Conservation (phyloP, 2,329 filamentous ascomycete species). For the Sclerotinia borealis region DNA sequence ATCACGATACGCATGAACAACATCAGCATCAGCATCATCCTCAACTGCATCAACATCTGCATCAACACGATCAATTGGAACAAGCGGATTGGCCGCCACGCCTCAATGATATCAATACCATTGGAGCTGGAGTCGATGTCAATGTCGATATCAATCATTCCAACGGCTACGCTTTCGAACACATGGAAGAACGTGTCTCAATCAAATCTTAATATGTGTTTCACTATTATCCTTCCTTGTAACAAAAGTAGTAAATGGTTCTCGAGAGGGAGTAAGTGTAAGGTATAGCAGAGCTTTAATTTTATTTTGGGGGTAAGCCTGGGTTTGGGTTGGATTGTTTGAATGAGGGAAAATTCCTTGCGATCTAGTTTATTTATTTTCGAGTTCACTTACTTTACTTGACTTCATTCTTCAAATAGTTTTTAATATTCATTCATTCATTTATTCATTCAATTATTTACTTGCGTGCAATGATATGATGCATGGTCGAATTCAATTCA, state of each 20-base stretch:
- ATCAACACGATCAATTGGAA: background rate
- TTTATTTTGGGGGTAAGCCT: background rate
- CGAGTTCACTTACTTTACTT: background rate
- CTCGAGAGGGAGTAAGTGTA: no score
- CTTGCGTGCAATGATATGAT: background rate
- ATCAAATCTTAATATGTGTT: constrained; percentile 6
- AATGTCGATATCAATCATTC: no score
- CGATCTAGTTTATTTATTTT: background rate
- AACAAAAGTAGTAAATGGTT: background rate
- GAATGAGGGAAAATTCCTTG: background rate
- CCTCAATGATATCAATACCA: background rate
- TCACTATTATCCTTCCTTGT: background rate
- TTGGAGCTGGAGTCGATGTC: background rate
- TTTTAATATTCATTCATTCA: constrained; percentile 10
- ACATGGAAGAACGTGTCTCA: constrained; percentile 7
- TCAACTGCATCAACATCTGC: background rate
- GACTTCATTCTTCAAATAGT: constrained; percentile 10
- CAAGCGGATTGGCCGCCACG: background rate
- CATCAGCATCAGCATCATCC: background rate
- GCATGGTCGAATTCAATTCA: background rate
- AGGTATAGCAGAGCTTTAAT: background rate
- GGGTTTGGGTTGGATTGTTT: background rate
- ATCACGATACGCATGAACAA: background rate
- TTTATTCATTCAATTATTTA: background rate
- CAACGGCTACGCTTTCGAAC: constrained; percentile 2